Conservation (phyloP, 1,139 yeast genomes). For the Wickerhamomyces sp. region DNA sequence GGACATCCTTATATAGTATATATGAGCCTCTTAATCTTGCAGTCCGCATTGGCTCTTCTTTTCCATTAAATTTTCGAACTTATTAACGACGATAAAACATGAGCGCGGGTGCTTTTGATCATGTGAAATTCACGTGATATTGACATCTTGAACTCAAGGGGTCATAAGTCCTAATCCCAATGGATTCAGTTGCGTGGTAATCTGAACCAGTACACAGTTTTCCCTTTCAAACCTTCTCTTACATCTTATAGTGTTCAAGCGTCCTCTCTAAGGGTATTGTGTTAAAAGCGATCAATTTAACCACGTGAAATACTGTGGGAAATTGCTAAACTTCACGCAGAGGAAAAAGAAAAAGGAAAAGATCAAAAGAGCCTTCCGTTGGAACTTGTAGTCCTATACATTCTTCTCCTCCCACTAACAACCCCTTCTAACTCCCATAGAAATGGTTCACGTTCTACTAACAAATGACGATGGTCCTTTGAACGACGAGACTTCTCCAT, state of each 20-base stretch:
- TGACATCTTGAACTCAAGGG: neutral
- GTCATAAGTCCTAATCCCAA: no score
- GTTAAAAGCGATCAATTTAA: no score
- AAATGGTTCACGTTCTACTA: slow-evolving; percentile 27
- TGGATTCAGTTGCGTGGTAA: no score
- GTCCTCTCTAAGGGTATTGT: no score
- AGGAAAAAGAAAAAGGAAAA: no score
- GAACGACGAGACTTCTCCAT: slow-evolving; percentile 76
- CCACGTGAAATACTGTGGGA: neutral
- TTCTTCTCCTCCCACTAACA: neutral
- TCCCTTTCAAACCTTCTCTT: no score
- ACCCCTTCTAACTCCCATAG: neutral
- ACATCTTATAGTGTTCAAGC: no score
- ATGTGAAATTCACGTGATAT: slow-evolving; percentile 1
- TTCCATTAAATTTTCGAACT: no score
- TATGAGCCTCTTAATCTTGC: no score
- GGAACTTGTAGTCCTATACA: neutral
- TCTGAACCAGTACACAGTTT: no score
- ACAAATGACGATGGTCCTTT: slow-evolving; percentile 98
- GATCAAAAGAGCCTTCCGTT: no score
- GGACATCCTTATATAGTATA: slow-evolving; percentile 42
- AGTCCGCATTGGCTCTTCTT: no score
- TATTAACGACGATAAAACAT: neutral
- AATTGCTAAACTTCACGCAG: neutral
- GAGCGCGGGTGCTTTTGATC: neutral